Conservation (phyloP, 768 basidiomycete species). For the Lactarius sp. region DNA sequence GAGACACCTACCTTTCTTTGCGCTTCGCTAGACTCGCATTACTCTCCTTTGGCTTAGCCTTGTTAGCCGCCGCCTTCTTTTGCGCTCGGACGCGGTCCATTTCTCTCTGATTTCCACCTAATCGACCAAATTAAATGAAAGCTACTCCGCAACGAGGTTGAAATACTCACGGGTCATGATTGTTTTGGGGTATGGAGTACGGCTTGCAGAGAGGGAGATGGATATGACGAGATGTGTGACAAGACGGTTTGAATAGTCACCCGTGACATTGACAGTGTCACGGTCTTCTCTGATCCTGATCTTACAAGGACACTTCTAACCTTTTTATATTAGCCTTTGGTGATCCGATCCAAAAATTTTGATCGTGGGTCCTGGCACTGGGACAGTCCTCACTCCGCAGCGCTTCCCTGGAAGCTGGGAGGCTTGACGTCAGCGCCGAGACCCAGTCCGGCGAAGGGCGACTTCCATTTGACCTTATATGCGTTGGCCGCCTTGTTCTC, state of each 20-base stretch:
- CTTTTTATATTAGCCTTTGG: conserved; percentile 25
- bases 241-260: conserved; percentile 5
- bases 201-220: background rate
- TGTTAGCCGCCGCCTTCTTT: conserved; percentile 59
- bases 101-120: conserved; percentile 83
- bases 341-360: conserved; percentile 25
- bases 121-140: background rate
- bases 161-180: conserved; percentile 25
- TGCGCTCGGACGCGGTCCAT: conserved; percentile 65
- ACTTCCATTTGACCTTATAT: conserved; percentile 24
- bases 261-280: background rate
- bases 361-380: conserved; percentile 23
- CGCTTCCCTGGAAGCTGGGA: conserved; percentile 17
- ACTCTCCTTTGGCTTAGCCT: conserved; percentile 68
- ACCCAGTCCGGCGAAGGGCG: conserved; percentile 14
- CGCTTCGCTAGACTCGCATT: conserved; percentile 56
- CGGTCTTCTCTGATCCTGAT: conserved; percentile 4
- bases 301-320: conserved; percentile 15
- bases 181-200: background rate
- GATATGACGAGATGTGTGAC: background rate
- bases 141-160: background rate
- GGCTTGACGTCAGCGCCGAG: conserved; percentile 24
- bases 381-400: background rate
- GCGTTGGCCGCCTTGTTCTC: conserved; percentile 12
- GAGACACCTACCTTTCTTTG: conserved; percentile 62